Conservation (phyloP, 257 asterid species). For the Echium plantagineum region DNA sequence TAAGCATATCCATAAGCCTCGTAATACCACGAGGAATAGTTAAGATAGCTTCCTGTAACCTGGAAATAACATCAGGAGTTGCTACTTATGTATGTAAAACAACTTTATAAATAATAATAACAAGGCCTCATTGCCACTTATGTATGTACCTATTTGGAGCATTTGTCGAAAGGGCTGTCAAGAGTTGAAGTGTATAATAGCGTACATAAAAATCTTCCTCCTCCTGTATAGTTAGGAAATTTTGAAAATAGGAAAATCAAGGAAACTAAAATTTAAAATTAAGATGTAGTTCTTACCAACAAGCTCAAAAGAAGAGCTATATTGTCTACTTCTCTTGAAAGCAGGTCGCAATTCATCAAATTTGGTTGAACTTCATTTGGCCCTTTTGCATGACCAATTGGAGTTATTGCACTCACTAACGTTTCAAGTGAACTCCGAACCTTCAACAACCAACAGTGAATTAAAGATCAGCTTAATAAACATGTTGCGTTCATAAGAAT, state of each 20-base stretch:
- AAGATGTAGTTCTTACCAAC: constrained; percentile 49
- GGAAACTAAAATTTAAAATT: constrained; percentile 6
- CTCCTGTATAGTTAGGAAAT: constrained; percentile 42
- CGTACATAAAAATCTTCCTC: constrained; percentile 96
- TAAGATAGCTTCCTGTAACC: constrained; percentile 95
- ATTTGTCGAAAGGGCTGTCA: constrained; percentile 83
- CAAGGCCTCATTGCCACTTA: too few species aligned
- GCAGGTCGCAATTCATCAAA: constrained; percentile 74
- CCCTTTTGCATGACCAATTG: constrained; percentile 49
- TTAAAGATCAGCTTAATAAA: constrained; percentile 12
- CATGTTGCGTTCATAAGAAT: constrained; percentile 21
- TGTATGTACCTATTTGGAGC: constrained; percentile 87
- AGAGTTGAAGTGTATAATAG: constrained; percentile 76
- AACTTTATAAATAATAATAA: constrained; percentile 8
- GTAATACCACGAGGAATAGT: constrained; percentile 84
- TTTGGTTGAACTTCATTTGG: constrained; percentile 79
- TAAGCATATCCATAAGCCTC: constrained; percentile 96
- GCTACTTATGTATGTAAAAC: constrained; percentile 3
- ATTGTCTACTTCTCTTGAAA: constrained; percentile 75
- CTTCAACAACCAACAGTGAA: constrained; percentile 29
- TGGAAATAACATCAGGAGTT: constrained; percentile 22
- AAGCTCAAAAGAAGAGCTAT: constrained; percentile 82
- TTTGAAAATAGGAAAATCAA: not conserved
- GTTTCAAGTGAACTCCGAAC: constrained; percentile 88
- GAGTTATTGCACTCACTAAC: constrained; percentile 67